phyloP scores from a whole-genome alignment of 495 filamentous ascomycete species.

The Aspergillus bertholletiae region DNA sequence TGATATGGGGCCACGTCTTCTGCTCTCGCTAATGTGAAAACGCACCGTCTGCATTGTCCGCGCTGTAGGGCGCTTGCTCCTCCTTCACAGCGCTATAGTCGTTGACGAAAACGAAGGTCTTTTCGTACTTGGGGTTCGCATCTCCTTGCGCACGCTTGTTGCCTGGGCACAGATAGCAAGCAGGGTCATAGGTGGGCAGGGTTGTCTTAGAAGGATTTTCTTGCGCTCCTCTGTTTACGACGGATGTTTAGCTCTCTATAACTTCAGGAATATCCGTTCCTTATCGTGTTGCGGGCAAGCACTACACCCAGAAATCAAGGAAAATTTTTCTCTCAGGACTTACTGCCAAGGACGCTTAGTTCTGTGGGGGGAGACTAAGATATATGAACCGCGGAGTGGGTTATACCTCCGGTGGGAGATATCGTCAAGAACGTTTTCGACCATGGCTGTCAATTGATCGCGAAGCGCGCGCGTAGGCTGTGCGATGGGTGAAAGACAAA shows the following conservation, averaged over 20 bases:
- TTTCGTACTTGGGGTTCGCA: slow-evolving; percentile 78
- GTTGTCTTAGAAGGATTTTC: slow-evolving; percentile 75
- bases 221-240: slow-evolving; percentile 71
- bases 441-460: slow-evolving; percentile 34
- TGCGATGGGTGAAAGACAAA: slow-evolving; percentile 4
- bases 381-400: slow-evolving; percentile 80
- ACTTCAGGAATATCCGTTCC: background rate
- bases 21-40: background rate
- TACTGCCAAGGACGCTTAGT: slow-evolving; percentile 99
- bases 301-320: background rate
- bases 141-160: slow-evolving; percentile 92
- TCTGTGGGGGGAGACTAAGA: slow-evolving; percentile 91
- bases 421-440: slow-evolving; percentile 79
- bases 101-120: slow-evolving; percentile 93
- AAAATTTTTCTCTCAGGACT: slow-evolving; percentile 34
- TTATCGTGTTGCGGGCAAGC: background rate
- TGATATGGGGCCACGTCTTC: background rate
- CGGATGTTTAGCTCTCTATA: background rate
- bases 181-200: slow-evolving; percentile 76
- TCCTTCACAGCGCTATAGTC: slow-evolving; percentile 98
- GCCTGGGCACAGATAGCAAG: slow-evolving; percentile 95
- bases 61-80: slow-evolving; percentile 69
- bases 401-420: slow-evolving; percentile 97
- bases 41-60: slow-evolving; percentile 49
- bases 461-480: background rate